A percentile compares a stretch with the other conserved stretches of the same genome.
phyloP scores from a whole-genome alignment of 352 stramenopile genomes.

The Saprolegnia parasitica region DNA sequence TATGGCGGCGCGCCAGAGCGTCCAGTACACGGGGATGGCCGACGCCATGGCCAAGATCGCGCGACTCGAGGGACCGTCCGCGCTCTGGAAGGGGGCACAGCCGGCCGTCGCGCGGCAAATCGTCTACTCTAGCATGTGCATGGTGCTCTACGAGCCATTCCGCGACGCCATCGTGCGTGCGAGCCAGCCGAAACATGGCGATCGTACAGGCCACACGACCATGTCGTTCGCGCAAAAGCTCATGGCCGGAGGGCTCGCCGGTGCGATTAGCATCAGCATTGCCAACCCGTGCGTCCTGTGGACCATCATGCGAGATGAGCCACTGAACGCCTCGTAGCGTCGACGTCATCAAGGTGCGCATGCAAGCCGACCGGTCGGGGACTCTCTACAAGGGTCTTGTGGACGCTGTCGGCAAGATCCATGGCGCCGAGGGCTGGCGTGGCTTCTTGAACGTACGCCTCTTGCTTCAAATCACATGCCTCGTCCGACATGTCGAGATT shows the following conservation, averaged over 20 bases:
- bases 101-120: slow-evolving; percentile 79
- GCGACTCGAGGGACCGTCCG: slow-evolving; percentile 39
- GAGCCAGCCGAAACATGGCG: neutral
- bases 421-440: neutral
- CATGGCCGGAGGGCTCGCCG: slow-evolving; percentile 66
- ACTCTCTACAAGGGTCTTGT: neutral
- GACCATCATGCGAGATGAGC: neutral
- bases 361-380: slow-evolving; percentile 43
- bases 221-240: slow-evolving; percentile 68
- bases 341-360: slow-evolving; percentile 87
- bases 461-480: neutral
- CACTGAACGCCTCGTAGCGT: slow-evolving; percentile 38
- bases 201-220: slow-evolving; percentile 27
- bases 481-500: neutral
- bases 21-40: neutral
- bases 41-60: neutral
- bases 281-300: slow-evolving; percentile 70
- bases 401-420: neutral
- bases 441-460: neutral
- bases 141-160: slow-evolving; percentile 81
- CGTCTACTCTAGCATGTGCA: slow-evolving; percentile 84
- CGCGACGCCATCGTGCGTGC: slow-evolving; percentile 54
- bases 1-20: slow-evolving; percentile 27
- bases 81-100: slow-evolving; percentile 73
- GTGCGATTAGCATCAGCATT: slow-evolving; percentile 73